Evolutionary conservation across 2,329 filamentous ascomycete genomes (phyloP).

Genomic region (Aspergillus sp.): DNA sequence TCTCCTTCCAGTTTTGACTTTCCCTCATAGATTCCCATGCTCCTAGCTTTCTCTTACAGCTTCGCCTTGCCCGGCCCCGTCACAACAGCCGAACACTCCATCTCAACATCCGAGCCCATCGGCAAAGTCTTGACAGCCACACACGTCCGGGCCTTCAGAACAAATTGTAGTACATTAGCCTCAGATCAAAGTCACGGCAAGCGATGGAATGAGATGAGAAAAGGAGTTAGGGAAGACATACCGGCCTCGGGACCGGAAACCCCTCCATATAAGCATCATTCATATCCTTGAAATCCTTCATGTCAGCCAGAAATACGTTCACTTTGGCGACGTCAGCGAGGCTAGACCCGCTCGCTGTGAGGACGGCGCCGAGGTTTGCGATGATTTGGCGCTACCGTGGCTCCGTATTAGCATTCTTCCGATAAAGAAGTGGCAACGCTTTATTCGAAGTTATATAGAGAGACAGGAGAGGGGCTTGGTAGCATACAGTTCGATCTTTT

Average conservation of each 20-base stretch:
- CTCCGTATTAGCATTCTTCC: not conserved
- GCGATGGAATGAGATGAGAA: not conserved
- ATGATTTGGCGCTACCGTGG: slow-evolving; percentile 47
- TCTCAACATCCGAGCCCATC: slow-evolving; percentile 53
- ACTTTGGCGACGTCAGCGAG: slow-evolving; percentile 63
- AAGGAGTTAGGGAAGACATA: slow-evolving; percentile 14
- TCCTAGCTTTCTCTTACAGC: slow-evolving; percentile 7
- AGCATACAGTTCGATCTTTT: slow-evolving; percentile 51
- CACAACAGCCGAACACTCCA: slow-evolving; percentile 51
- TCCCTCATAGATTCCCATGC: no score
- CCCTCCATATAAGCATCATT: slow-evolving; percentile 68
- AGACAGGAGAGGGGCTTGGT: not conserved
- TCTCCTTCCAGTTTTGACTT: no score
- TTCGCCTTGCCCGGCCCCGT: slow-evolving; percentile 17
- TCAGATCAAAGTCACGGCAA: not conserved
- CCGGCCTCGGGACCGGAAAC: slow-evolving; percentile 28
- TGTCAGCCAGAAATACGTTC: slow-evolving; percentile 64
- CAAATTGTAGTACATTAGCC: not conserved
- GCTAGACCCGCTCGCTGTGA: slow-evolving; percentile 58
- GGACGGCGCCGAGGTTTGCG: slow-evolving; percentile 57
- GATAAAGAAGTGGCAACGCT: not conserved
- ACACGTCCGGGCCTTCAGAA: slow-evolving; percentile 38
- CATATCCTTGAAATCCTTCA: slow-evolving; percentile 69
- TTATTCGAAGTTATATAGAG: not conserved
- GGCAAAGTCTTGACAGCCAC: slow-evolving; percentile 55